These are phyloP conservation scores for Harrya chromipes DNA, from an alignment of 768 basidiomycete genomes.

Conservation along the genomic window DNA sequence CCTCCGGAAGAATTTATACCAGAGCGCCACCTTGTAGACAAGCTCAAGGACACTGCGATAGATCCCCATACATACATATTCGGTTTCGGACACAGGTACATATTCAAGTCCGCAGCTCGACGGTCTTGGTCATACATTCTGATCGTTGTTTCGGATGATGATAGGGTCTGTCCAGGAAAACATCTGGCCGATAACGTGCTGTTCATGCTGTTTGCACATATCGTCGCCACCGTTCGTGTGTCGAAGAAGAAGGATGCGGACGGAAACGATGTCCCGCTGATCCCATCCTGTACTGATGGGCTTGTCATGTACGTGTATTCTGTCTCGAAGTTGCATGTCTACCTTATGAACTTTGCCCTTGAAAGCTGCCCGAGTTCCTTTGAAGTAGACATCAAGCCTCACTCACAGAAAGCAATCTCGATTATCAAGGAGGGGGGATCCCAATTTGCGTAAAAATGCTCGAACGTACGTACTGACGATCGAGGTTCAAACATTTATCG, in stretches of 20 bases:
- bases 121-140: not conserved
- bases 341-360: not conserved
- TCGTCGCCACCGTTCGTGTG: conserved; percentile 6
- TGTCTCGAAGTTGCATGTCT: not conserved
- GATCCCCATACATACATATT: conserved; percentile 13
- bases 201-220: conserved; percentile 7
- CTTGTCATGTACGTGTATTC: conserved; percentile 6
- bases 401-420: conserved; percentile 8
- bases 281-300: conserved; percentile 1
- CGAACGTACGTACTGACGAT: no score
- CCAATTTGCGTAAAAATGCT: conserved; percentile 1
- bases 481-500: no score
- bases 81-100: conserved; percentile 7
- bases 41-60: conserved; percentile 6
- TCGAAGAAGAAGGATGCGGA: conserved; percentile 6
- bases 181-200: conserved; percentile 10
- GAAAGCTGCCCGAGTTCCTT: conserved; percentile 11
- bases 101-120: not conserved
- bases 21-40: conserved; percentile 8
- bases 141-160: not conserved
- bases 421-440: conserved; percentile 4
- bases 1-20: conserved; percentile 13
- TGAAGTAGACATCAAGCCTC: conserved; percentile 9
- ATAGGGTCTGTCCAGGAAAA: conserved; percentile 13
- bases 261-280: conserved; percentile 8